Percentiles rank a stretch among this genome's conserved stretches.
Evolutionary conservation across 2,329 filamentous ascomycete species (phyloP).

Genomic region (Myriosclerotinia scirpicola): DNA sequence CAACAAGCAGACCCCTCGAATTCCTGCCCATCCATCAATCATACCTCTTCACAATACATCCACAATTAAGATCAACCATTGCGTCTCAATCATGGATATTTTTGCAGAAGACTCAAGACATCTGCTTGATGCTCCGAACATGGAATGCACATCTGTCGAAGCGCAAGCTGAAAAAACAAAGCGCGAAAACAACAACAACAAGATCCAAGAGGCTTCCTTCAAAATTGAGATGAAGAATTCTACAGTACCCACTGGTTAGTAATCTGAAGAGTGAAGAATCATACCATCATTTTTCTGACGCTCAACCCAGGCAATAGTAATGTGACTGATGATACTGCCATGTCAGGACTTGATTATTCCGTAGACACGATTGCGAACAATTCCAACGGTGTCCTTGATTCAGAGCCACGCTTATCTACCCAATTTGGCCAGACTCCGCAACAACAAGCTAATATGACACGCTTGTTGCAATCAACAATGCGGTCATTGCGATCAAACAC

Average conservation of each 20-base stretch:
- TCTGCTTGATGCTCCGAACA: background rate
- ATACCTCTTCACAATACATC: background rate
- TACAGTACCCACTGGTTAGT: background rate
- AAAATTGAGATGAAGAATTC: background rate
- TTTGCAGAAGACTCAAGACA: background rate
- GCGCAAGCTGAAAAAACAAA: background rate
- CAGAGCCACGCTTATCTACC: background rate
- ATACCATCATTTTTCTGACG: background rate
- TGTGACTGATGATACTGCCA: background rate
- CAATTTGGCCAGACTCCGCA: background rate
- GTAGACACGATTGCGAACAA: background rate
- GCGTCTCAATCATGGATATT: background rate
- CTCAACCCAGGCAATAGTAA: background rate
- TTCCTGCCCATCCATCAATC: background rate
- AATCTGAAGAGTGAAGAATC: rapidly evolving
- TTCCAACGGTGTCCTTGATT: background rate
- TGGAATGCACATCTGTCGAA: background rate
- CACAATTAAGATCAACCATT: background rate
- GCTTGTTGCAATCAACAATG: background rate
- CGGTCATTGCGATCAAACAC: background rate
- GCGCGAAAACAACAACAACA: background rate
- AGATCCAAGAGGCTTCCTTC: background rate
- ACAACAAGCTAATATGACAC: background rate
- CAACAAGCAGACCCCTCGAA: no score
- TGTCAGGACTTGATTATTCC: background rate